These are phyloP conservation scores for Pelargonium cotyledonis DNA, from an alignment of 441 rosid genomes.

Conservation along the genomic window DNA sequence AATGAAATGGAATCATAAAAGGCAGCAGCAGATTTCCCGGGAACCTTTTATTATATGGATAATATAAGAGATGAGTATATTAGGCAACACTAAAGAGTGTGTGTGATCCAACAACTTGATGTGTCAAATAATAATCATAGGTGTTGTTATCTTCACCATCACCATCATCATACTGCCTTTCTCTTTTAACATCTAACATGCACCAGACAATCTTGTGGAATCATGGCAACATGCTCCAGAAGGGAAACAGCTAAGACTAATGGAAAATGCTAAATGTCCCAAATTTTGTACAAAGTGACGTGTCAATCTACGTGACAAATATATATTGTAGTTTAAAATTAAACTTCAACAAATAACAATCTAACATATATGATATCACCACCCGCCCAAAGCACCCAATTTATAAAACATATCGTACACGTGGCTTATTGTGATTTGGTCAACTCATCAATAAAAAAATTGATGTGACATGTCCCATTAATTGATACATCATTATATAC, in stretches of 20 bases:
- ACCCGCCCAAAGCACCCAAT: too few species aligned
- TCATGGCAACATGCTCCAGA: background rate
- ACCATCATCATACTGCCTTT: background rate
- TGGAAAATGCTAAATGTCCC: too few species aligned
- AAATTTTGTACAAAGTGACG: too few species aligned
- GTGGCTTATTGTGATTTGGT: too few species aligned
- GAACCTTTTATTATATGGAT: background rate
- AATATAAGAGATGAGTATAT: background rate
- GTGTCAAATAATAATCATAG: background rate
- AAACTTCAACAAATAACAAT: too few species aligned
- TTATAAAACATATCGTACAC: too few species aligned
- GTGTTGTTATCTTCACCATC: background rate
- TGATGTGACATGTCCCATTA: too few species aligned
- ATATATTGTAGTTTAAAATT: too few species aligned
- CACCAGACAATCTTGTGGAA: background rate
- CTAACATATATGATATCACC: too few species aligned
- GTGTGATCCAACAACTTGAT: background rate
- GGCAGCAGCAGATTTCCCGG: background rate
- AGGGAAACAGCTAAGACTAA: background rate
- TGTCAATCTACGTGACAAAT: too few species aligned
- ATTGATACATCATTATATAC: too few species aligned
- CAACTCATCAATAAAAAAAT: too few species aligned
- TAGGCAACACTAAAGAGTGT: background rate
- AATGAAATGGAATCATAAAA: background rate
- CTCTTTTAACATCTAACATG: background rate